These are phyloP conservation scores for Pleurotus platypus DNA, from an alignment of 768 basidiomycete genomes.

Conservation along the genomic window DNA sequence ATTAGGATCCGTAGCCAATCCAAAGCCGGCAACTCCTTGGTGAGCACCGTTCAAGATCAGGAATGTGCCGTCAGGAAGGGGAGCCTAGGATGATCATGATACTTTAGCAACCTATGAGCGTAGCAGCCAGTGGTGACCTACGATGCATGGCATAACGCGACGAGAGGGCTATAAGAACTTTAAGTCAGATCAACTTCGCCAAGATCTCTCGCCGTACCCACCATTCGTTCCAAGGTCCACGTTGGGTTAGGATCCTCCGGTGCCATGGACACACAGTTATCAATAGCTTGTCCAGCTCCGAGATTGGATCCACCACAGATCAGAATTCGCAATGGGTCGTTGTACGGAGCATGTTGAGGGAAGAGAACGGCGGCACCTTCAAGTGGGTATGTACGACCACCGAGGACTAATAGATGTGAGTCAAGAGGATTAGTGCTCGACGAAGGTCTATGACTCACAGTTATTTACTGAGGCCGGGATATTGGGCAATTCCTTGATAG, in stretches of 20 bases:
- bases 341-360: conserved; percentile 71
- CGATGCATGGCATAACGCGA: conserved; percentile 75
- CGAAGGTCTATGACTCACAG: conserved; percentile 28
- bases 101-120: background rate
- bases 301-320: conserved; percentile 75
- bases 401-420: conserved; percentile 37
- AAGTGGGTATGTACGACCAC: conserved; percentile 75
- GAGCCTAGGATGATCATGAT: conserved; percentile 8
- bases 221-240: conserved; percentile 81
- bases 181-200: background rate
- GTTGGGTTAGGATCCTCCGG: conserved; percentile 60
- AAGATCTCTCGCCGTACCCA: conserved; percentile 58
- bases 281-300: conserved; percentile 48
- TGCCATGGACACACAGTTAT: conserved; percentile 68
- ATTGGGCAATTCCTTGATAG: conserved; percentile 59
- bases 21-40: conserved; percentile 54
- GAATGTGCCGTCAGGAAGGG: conserved; percentile 56
- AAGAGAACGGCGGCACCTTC: conserved; percentile 69
- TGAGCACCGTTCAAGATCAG: conserved; percentile 58
- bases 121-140: conserved; percentile 9
- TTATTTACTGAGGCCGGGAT: conserved; percentile 73
- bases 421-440: background rate
- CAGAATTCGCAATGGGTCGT: conserved; percentile 62
- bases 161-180: conserved; percentile 49
- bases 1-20: conserved; percentile 46